These are phyloP conservation scores for Melanogaster broomeanus DNA, from an alignment of 768 basidiomycete genomes.

Conservation along the genomic window DNA sequence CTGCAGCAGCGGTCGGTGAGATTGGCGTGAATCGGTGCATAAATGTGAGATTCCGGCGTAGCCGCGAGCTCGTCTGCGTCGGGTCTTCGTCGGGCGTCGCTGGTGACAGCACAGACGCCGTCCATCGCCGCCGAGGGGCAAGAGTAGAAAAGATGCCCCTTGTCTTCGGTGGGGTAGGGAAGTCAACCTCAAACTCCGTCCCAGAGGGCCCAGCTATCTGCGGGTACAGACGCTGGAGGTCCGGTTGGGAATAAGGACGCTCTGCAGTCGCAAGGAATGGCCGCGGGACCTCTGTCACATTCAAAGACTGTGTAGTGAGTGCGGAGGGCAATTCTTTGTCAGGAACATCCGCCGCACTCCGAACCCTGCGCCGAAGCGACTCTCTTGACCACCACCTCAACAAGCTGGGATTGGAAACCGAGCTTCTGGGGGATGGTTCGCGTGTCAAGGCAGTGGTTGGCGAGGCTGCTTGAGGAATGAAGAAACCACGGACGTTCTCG, in stretches of 20 bases:
- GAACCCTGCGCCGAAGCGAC: constrained; percentile 50
- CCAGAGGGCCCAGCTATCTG: constrained; percentile 11
- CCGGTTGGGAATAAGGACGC: constrained; percentile 33
- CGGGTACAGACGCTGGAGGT: constrained; percentile 25
- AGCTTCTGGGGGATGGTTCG: constrained; percentile 26
- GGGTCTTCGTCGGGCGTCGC: constrained; percentile 15
- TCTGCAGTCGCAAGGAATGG: constrained; percentile 14
- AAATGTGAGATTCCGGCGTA: constrained; percentile 37
- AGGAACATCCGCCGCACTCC: constrained; percentile 52
- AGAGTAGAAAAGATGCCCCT: constrained; percentile 15
- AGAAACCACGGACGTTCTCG: constrained; percentile 62
- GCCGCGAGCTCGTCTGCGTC: constrained; percentile 18
- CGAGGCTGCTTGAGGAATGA: constrained; percentile 49
- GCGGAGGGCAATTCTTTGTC: constrained; percentile 26
- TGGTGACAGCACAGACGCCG: constrained; percentile 14
- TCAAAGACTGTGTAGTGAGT: constrained; percentile 27
- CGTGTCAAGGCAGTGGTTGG: constrained; percentile 35
- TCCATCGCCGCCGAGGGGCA: constrained; percentile 23
- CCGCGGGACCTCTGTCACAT: constrained; percentile 10
- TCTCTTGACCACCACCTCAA: constrained; percentile 52
- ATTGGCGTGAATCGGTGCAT: constrained; percentile 35
- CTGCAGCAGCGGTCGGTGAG: constrained; percentile 4
- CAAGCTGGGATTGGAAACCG: constrained; percentile 32
- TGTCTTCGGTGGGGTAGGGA: constrained; percentile 8
- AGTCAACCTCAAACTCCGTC: constrained; percentile 25